A percentile compares a stretch with the other conserved stretches of the same genome.
Evolutionary conservation across 2,329 filamentous ascomycete species (phyloP).

Genomic region (Colletotrichum liriopes): DNA sequence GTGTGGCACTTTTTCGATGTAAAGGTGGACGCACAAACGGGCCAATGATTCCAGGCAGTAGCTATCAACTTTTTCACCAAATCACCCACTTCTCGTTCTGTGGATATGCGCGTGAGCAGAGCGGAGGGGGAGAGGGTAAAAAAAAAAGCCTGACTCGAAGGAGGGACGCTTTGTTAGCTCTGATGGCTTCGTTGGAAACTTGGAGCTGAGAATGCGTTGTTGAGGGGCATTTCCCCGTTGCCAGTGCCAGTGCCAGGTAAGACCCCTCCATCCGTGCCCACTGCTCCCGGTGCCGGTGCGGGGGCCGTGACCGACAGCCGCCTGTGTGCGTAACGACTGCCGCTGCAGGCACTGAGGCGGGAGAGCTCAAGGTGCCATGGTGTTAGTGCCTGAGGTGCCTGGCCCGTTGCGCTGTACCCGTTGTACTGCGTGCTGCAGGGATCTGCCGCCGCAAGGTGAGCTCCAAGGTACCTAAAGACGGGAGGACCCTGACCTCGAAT

Average conservation of each 20-base stretch:
- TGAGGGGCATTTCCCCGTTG: conserved; percentile 10
- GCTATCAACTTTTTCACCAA: not conserved
- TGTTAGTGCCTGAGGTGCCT: conserved; percentile 2
- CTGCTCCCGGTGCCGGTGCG: conserved; percentile 26
- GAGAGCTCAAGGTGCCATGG: not conserved
- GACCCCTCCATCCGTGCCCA: conserved; percentile 24
- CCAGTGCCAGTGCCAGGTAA: not conserved
- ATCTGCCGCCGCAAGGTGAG: not conserved
- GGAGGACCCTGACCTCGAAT: conserved; percentile 6
- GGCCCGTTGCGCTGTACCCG: not conserved
- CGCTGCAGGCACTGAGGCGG: not conserved
- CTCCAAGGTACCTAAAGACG: not conserved
- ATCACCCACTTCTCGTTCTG: conserved; percentile 25
- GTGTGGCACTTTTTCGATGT: conserved; percentile 4
- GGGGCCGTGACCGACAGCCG: conserved; percentile 12
- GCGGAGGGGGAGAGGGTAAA: not conserved
- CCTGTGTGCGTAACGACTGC: conserved; percentile 5
- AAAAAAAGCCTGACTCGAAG: conserved; percentile 20
- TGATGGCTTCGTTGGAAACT: not conserved
- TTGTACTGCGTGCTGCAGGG: not conserved
- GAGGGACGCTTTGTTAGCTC: not conserved
- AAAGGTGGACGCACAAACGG: conserved; percentile 27
- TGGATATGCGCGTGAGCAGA: conserved; percentile 20
- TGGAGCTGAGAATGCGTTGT: conserved; percentile 5
- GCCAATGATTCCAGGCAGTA: not conserved